Evolutionary conservation across 2,329 filamentous ascomycete genomes (phyloP), one percentile per base, ranked within the genome.

Genomic region (Blastomyces gilchristii): DNA sequence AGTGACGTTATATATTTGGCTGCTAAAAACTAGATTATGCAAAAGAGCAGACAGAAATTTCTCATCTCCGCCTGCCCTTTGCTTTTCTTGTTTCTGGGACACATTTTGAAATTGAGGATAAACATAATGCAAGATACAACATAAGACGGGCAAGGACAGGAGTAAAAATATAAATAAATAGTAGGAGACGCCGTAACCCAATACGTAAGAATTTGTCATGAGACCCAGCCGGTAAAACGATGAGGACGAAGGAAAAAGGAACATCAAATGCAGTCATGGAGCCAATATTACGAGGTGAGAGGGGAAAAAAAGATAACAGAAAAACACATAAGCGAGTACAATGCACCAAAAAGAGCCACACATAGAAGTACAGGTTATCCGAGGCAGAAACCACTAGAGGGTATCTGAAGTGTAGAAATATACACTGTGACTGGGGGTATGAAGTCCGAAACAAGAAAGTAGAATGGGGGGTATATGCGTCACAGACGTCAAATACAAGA

Each of bases 401-500:
- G 16, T 49, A 60, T 61, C 45, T 9, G 59, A 18, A 39, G 37
- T 39, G 45, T 8, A n/a, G 31, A 41, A 41, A 53, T 16, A 28
- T 52, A 41, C 39, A 41, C 28, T 34, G 25, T 16, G 16, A 28
- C 22, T 3, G 25, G 18, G 45, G 14, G 28, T 37, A 49, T 37
- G 58, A 12, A 60, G 12, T 49, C 58, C 14, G 28, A 49, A 52
- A 3, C 6, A 53, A 37, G 34, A 8, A 14, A 43, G 18, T n/a
- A 31, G 47, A 41, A 47, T 22, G 57, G 39, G 25, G 49, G 58
- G 58, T 47, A 58, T 59, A 59, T 34, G 58, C 49, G 39, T 54
- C 43, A 52, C 58, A 31, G 47, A 62, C 57, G 28, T 62, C 34
- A 41, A 37, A 64, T 58, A 49, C 56, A 45, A 57, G 57, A 62